Evolutionary conservation across 768 basidiomycete genomes (phyloP).

Genomic region (Agaricus blazei): DNA sequence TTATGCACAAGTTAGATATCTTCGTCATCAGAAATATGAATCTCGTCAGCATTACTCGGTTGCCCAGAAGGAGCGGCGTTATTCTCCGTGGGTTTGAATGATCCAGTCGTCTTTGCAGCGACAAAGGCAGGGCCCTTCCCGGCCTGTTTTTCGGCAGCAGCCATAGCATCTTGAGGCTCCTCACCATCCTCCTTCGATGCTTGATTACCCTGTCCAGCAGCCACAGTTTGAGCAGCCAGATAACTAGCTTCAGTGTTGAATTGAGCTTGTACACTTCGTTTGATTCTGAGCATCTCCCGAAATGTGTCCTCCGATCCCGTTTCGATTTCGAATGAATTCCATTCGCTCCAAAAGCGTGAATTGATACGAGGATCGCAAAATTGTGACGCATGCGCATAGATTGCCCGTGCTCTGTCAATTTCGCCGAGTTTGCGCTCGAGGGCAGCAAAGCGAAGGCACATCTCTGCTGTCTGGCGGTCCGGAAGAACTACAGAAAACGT

Average conservation of each 20-base stretch:
- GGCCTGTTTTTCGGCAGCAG: constrained; percentile 69
- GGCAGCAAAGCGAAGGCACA: constrained; percentile 94
- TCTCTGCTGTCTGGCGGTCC: constrained; percentile 91
- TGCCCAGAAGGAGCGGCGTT: constrained; percentile 26
- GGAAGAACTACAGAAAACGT: constrained; percentile 55
- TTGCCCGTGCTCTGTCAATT: constrained; percentile 94
- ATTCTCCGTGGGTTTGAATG: constrained; percentile 32
- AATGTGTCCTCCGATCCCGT: constrained; percentile 99
- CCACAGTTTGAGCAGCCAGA: constrained; percentile 84
- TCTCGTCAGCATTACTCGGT: constrained; percentile 70
- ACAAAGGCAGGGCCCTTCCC: constrained; percentile 71
- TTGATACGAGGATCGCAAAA: constrained; percentile 95
- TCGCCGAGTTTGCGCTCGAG: constrained; percentile 98
- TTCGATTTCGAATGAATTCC: constrained; percentile 98
- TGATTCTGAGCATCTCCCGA: constrained; percentile 91
- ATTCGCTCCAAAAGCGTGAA: constrained; percentile 93
- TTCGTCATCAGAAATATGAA: constrained; percentile 85
- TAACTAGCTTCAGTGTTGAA: constrained; percentile 98
- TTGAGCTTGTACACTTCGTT: constrained; percentile 95
- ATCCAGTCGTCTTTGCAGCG: constrained; percentile 58
- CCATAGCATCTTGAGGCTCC: constrained; percentile 77
- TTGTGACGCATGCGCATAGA: constrained; percentile 96
- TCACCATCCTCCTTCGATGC: constrained; percentile 24
- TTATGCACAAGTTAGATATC: constrained; percentile 35
- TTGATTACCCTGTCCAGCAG: constrained; percentile 55